Evolutionary conservation across 139 green algal species (phyloP), one percentile per base, ranked within the genome.

Genomic region (Raphidocelis subcapitata): DNA sequence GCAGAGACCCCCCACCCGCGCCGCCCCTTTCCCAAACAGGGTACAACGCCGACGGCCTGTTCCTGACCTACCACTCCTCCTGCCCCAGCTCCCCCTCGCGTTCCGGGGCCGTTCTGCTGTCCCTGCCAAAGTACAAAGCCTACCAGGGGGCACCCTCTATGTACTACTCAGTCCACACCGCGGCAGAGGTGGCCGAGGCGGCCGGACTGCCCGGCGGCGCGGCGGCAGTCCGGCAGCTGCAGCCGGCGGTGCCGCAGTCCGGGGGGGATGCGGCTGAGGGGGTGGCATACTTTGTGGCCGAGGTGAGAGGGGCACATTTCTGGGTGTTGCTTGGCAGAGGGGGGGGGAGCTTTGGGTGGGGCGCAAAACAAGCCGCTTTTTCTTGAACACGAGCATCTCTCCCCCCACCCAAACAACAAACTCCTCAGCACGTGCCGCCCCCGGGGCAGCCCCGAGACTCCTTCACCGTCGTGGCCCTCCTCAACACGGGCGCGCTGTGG

Each of bases 1-100:
- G n/a, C n/a, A n/a, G n/a, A n/a, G n/a, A n/a, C n/a, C n/a, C n/a
- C n/a, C n/a, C n/a, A n/a, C n/a, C n/a, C n/a, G n/a, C n/a, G n/a
- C n/a, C n/a, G n/a, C n/a, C n/a, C n/a, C 5, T 2, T n/a, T 23
- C 20, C 31, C 56, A 62, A 28, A 28, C 33, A 10, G 29, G 35
- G 14, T 75, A 62, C 57, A 75, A 75, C 28, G 21, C 55, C n/a
- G 69, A 75, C 35, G 55, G 69, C 26, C 44, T 75, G 1, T 75
- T 62, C 21, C 33, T 75, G 26, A 75, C 69, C 18, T 67, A 75
- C 57, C 65, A 75, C 36, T 61, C 36, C 56, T 21, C 60, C 14
- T 75, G 69, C 41, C 69, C 69, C 10, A 60, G 36, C 32, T 33
- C 67, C 28, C 29, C 28, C 4, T 49, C 36, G 8, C 21, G 3